phyloP scores from a whole-genome alignment of 805 yeast genomes.

The Geotrichum ghanense region DNA sequence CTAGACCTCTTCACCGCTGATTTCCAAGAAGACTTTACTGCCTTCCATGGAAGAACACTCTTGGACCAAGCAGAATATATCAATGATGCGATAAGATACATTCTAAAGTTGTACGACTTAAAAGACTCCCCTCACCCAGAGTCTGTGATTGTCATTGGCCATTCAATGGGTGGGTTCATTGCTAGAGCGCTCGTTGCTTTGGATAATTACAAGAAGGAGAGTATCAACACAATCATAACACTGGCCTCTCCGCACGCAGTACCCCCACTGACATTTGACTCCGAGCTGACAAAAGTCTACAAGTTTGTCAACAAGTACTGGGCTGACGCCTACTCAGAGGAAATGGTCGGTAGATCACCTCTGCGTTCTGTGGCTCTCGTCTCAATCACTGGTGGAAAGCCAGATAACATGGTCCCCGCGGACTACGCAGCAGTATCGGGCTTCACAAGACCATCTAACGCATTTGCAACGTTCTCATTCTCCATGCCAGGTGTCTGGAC shows the following conservation, averaged over 20 bases:
- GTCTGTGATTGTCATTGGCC: slow-evolving; percentile 73
- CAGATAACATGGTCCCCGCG: slow-evolving; percentile 71
- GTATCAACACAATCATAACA: slow-evolving; percentile 73
- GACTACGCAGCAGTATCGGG: slow-evolving; percentile 70
- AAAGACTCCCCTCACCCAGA: slow-evolving; percentile 30
- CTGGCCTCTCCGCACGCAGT: slow-evolving; percentile 83
- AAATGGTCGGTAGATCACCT: slow-evolving; percentile 31
- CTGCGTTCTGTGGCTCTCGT: slow-evolving; percentile 50
- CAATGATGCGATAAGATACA: slow-evolving; percentile 73
- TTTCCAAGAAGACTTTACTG: slow-evolving; percentile 89
- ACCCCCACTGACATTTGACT: slow-evolving; percentile 86
- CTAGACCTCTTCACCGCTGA: slow-evolving; percentile 85
- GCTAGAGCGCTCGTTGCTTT: slow-evolving; percentile 71
- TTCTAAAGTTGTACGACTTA: slow-evolving; percentile 47
- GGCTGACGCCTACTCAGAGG: slow-evolving; percentile 42
- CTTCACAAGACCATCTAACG: slow-evolving; percentile 58
- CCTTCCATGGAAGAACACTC: slow-evolving; percentile 87
- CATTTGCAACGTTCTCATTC: slow-evolving; percentile 70
- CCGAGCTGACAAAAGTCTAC: slow-evolving; percentile 64
- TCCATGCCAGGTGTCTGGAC: slow-evolving; percentile 90
- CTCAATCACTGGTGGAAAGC: slow-evolving; percentile 77
- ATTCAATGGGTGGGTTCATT: slow-evolving; percentile 95
- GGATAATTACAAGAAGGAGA: slow-evolving; percentile 54
- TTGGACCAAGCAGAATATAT: slow-evolving; percentile 86
- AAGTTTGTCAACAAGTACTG: slow-evolving; percentile 66